phyloP scores from a whole-genome alignment of 345 rosid species.

The Streptanthus diversifolius region DNA sequence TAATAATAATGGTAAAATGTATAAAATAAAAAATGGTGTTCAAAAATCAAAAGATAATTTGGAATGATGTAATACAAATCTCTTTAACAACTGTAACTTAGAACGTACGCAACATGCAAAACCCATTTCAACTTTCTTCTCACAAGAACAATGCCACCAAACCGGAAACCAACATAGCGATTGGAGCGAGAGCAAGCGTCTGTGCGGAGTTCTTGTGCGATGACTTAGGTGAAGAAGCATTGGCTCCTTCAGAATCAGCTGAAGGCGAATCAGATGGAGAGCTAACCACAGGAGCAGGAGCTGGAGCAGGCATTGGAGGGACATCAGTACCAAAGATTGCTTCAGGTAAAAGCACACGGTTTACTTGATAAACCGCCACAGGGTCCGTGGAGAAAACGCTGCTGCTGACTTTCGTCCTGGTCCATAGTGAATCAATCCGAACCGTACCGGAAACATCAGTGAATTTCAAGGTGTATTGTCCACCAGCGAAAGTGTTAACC shows the following conservation, averaged over 20 bases:
- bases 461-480: constrained; percentile 62
- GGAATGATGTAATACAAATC: constrained; percentile 24
- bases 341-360: constrained; percentile 72
- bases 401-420: constrained; percentile 68
- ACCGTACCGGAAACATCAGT: constrained; percentile 63
- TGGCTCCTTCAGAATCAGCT: constrained; percentile 30
- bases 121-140: constrained; percentile 15
- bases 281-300: constrained; percentile 66
- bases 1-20: constrained; percentile 22
- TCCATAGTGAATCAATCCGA: constrained; percentile 68
- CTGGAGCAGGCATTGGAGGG: constrained; percentile 85
- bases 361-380: constrained; percentile 79
- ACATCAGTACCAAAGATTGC: constrained; percentile 88
- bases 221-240: constrained; percentile 37
- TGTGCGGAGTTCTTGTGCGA: constrained; percentile 46
- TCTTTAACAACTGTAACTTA: constrained; percentile 23
- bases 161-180: constrained; percentile 43
- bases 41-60: constrained; percentile 17
- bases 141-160: constrained; percentile 50
- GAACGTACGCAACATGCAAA: constrained; percentile 30
- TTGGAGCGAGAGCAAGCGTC: constrained; percentile 35
- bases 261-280: constrained; percentile 69
- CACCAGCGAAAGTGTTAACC: constrained; percentile 63
- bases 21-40: constrained; percentile 29
- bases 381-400: constrained; percentile 76